Evolutionary conservation across 2,329 filamentous ascomycete genomes (phyloP).

Genomic region (Fusarium sp.): DNA sequence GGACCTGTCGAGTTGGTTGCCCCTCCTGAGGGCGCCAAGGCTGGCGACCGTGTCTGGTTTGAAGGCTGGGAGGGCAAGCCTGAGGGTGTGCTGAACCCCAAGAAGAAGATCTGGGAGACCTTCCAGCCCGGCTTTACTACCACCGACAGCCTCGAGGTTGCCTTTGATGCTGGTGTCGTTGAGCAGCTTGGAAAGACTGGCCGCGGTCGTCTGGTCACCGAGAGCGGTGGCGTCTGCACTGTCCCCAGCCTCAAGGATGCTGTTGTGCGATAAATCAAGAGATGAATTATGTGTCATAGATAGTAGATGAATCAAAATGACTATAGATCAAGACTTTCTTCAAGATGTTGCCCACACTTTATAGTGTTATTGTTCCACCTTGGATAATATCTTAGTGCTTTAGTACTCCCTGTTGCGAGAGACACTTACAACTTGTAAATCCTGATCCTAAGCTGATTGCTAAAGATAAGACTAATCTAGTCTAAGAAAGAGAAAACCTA

Average conservation of each 20-base stretch:
- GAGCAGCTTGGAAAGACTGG: slow-evolving; percentile 82
- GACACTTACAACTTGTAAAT: too few species aligned
- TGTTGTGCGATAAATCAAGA: slow-evolving; percentile 79
- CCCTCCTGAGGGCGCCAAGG: slow-evolving; percentile 83
- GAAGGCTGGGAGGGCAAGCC: slow-evolving; percentile 96
- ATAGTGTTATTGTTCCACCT: too few species aligned
- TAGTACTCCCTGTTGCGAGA: too few species aligned
- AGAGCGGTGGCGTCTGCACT: slow-evolving; percentile 84
- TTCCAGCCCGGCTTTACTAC: slow-evolving; percentile 98
- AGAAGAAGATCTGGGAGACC: slow-evolving; percentile 99
- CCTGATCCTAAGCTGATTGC: too few species aligned
- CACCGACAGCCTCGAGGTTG: slow-evolving; percentile 84
- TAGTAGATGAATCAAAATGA: slow-evolving; percentile 27
- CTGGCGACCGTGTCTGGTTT: slow-evolving; percentile 92
- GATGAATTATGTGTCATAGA: slow-evolving; percentile 3
- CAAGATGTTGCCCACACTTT: too few species aligned
- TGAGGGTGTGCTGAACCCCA: slow-evolving; percentile 94
- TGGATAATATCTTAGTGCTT: too few species aligned
- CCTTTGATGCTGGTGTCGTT: slow-evolving; percentile 85
- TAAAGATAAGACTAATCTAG: too few species aligned
- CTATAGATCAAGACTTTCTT: neutral
- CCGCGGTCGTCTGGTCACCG: slow-evolving; percentile 79
- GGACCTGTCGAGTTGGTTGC: slow-evolving; percentile 93
- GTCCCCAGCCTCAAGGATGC: slow-evolving; percentile 87
- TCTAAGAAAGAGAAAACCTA: too few species aligned